Base-by-base conservation (phyloP, 2,329 filamentous ascomycete genomes). In the Pseudocercospora macadamiae region DNA sequence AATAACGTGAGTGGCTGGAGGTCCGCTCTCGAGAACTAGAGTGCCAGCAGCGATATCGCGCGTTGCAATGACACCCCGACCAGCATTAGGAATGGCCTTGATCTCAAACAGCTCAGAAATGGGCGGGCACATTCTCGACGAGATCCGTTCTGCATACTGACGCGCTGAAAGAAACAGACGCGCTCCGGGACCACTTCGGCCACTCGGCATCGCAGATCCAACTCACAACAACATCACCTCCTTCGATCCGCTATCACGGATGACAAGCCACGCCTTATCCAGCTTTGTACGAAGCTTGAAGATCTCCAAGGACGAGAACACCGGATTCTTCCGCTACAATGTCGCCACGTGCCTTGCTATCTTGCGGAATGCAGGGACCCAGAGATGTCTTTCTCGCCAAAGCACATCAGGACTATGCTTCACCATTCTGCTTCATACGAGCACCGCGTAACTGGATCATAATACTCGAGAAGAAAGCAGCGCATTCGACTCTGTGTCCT, bases 1-100 rank as follows among this genome's bases (percentile, higher is more conserved):
- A 3, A 81, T 60, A 7, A 80, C 75, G 26, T 72, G 72, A 1
- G 76, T 68, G 3, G 73, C 70, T 1, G 78, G 72, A 16, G 74
- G 70, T n/a, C 69, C 64, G 16, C 75, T 73, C 16, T 69, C 69
- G 60, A 72, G 74, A 6, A 81, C 59, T 6, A 73, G 59, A 0
- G 76, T 76, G 39, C 68, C 70, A 4, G 66, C 54, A 7, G 73
- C 57, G 2, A 81, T 74, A 21, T 63, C 51, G 39, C 66, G 63
- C 3, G 60, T 68, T 3, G 78, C 77, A 58, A 80, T 76, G 51
- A 80, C 75, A 36, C 77, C 79, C 54, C 79, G 74, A 26, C 79
- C 79, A 32, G 76, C 73, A 58, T 70, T 69, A 5, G 72, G 70
- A 7, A 78, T 80, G n/a, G 74, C 63, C 56, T 69, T 73, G 39